These are phyloP conservation scores for Raffaelea deltoideospora DNA, from an alignment of 2,329 filamentous ascomycete species.

Conservation along the genomic window DNA sequence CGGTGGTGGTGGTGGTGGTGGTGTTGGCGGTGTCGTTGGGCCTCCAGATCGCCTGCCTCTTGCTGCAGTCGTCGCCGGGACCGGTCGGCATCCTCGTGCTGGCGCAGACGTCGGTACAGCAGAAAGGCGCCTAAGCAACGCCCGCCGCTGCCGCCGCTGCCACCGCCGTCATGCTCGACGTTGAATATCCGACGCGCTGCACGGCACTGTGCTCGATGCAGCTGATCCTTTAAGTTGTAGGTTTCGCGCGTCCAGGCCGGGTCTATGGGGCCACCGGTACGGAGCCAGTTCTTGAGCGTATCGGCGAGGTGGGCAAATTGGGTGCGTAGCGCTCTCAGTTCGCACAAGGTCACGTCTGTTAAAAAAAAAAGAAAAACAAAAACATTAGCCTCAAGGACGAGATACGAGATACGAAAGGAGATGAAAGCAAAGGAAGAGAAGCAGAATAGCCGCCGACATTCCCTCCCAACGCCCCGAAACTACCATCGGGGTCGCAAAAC, in stretches of 20 bases:
- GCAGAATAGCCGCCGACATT: too few relatives aligned
- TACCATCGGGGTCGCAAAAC: too few relatives aligned
- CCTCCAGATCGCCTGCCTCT: too few relatives aligned
- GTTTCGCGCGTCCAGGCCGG: conserved; percentile 41
- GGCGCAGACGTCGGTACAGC: conserved; percentile 33
- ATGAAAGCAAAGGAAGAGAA: conserved; percentile 1
- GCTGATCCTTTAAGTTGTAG: conserved; percentile 27
- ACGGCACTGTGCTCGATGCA: conserved; percentile 43
- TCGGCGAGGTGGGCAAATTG: conserved; percentile 32
- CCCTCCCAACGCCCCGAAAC: too few relatives aligned
- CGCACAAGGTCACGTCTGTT: conserved; percentile 35
- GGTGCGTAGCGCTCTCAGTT: conserved; percentile 29
- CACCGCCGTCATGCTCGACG: conserved; percentile 26
- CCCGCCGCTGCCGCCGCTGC: conserved; percentile 16
- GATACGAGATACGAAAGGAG: background rate
- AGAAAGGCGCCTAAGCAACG: conserved; percentile 43
- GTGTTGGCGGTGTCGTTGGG: too few relatives aligned
- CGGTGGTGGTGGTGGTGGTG: background rate
- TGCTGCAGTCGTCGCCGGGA: conserved; percentile 13
- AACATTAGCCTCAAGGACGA: background rate
- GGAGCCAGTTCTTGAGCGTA: conserved; percentile 38
- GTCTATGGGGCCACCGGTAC: conserved; percentile 38
- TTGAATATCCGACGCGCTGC: conserved; percentile 40
- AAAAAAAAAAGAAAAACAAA: background rate
- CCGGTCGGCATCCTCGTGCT: conserved; percentile 18